Evolutionary conservation across 2,329 filamentous ascomycete species (phyloP), one percentile per base, ranked within the genome.

Genomic region (Colletotrichum aenigma): DNA sequence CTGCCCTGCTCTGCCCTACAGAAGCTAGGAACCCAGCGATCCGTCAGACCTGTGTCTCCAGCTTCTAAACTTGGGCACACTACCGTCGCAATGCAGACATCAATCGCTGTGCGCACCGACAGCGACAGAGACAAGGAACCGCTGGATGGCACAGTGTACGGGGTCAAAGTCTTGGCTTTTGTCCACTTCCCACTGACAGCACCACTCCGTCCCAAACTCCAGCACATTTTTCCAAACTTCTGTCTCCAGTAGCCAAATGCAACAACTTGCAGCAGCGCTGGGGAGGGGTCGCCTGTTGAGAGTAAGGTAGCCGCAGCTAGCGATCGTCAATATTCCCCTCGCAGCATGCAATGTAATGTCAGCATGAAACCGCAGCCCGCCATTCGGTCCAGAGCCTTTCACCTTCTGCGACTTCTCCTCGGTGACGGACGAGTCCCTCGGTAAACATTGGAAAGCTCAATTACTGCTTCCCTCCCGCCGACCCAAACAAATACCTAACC

Each of bases 301-400:
- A 26, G 21, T 24, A 56, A 12, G 6, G 12, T 24, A 13, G n/a
- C 24, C 65, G 32, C 21, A 21, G 65, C 16, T 38, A 2, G 21
- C 36, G 36, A 38, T 66, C 36, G 24, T 28, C n/a, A 26, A 62
- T 52, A 52, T 52, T 62, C 58, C 21, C 52, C 52, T 36, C 66
- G 66, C 71, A 65, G 56, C 66, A 74, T 74, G 71, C 71, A 74
- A 70, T 48, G 71, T 70, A 70, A 70, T 74, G 71, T 70, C 56
- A 74, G 71, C 71, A 58, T 70, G 71, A 70, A 74, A 74, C 66
- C 30, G 32, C 32, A 70, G 56, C 71, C 26, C 32, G 55, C 72
- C 24, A 62, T 75, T 67, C 61, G 72, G 61, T 52, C 71, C 61
- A 62, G 66, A 38, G 55, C 48, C 28, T 10, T 34, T 36, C 21